Base-by-base conservation (phyloP, 2,329 filamentous ascomycete species). In the Plectosphaerella cucumerina region DNA sequence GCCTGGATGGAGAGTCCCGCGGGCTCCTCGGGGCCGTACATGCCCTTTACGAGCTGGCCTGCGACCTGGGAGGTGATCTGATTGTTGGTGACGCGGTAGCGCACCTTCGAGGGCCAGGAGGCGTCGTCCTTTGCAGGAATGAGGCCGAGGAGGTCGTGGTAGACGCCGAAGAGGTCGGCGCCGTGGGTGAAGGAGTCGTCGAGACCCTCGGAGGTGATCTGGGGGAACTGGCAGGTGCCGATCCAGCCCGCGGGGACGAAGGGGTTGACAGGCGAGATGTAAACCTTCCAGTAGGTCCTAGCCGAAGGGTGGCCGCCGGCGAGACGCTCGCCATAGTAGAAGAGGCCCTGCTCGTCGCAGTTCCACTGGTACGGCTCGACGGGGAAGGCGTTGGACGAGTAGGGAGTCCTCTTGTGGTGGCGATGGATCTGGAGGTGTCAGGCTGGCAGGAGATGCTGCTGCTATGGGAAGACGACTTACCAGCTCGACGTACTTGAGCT, bases 361-460 rank as follows among this genome's bases (percentile, higher is more conserved):
- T 86, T 68, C 89, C 89, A 94, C 17, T 72, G 70, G 62, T 89
- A 88, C 0, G 81, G 71, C 64, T 94, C 90, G 1, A 80, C 71
- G 0, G 89, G 89, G 59, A 94, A 93, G 0, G 84, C 82, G 63
- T 94, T 95, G 49, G 78, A 76, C 2, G 86, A 81, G 64, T 94
- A 94, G 0, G 89, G 89, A 0, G 89, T 94, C 20, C 90, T 81
- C 64, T 94, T 94, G 68, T 94, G 89, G 64, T 94, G 90, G 48
- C 90, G 81, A 62, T 94, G 89, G 47, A 92, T 87, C 77, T 85
- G 41, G 6, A 9, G 8, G 35, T 21, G 39, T 21, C 4, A 42
- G 39, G 17, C n/a, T 20, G 5, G 39, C n/a, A 3, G 12, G 20
- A 45, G 46, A 37, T 44, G 12, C 18, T 6, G 20, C 17, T 18